Evolutionary conservation across 306 rosid species (phyloP), one percentile per base, ranked within the genome.

Genomic region (Amphicarpaea edgeworthii): DNA sequence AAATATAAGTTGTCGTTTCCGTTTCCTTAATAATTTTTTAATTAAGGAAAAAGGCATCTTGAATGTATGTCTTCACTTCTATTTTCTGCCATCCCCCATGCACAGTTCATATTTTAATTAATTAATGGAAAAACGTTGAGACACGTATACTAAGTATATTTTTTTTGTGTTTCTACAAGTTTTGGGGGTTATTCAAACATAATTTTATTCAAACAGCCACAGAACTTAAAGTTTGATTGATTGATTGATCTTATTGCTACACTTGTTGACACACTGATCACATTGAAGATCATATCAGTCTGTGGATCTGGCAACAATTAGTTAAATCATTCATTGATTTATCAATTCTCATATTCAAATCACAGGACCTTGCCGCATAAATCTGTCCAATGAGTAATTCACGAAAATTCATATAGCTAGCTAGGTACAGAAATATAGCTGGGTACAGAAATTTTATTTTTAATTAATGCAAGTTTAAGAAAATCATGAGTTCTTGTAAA

Each of bases 201-300:
- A 34, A 34, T 34, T 34, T 16, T 1, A n/a, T n/a, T n/a, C n/a
- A n/a, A n/a, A n/a, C n/a, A 62, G 28, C 68, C 68, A 62, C 68
- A 34, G 23, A n/a, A 62, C 12, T n/a, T n/a, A 61, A 61, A 61
- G 68, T 9, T 32, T 62, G 47, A 37, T 37, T 37, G 68, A 37
- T 37, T 37, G 68, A 62, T 62, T 3, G 12, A 57, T 57, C 8
- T 8, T 32, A 34, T 62, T 34, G 47, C 23, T 26, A n/a, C 12
- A 60, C 37, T 30, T 30, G 68, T 62, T 62, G 68, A n/a, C 47
- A 21, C 70, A 64, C 68, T 62, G n/a, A n/a, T n/a, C 26, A 10
- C n/a, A 37, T 34, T 62, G n/a, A 38, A 38, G 4, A 64, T 64
- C 70, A 38, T 41, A 38, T 64, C 70, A 64, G 70, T 64, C 50